Conservation (phyloP, 164 flowering plant genomes). For the Dillenia suffruticosa region DNA sequence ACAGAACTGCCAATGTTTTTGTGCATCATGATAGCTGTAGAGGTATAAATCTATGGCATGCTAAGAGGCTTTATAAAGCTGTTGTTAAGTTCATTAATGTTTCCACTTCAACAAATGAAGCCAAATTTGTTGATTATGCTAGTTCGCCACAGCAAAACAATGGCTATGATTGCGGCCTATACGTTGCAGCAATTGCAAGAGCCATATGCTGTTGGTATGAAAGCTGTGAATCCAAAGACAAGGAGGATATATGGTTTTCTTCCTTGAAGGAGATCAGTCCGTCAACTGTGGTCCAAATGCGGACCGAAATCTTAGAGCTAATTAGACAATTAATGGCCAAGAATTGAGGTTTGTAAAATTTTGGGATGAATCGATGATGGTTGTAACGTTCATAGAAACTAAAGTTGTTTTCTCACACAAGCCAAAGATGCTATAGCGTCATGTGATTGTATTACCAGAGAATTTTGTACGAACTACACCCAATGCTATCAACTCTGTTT, state of each 20-base stretch:
- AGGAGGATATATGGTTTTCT: conserved; percentile 40
- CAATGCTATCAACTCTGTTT: no score
- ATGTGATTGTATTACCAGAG: no score
- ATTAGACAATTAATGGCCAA: conserved; percentile 27
- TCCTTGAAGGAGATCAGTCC: conserved; percentile 36
- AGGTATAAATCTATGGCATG: conserved; percentile 35
- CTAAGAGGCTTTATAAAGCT: conserved; percentile 38
- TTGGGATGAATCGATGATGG: no score
- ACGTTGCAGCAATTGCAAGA: conserved; percentile 51
- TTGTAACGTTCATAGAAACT: no score
- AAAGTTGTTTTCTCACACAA: no score
- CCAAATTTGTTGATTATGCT: conserved; percentile 26
- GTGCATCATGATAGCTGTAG: conserved; percentile 69
- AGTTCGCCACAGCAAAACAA: conserved; percentile 57
- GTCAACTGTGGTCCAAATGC: conserved; percentile 30
- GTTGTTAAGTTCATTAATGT: conserved; percentile 30
- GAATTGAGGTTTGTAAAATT: not conserved
- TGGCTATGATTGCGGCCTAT: conserved; percentile 77
- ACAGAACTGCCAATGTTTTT: conserved; percentile 41
- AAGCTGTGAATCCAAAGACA: conserved; percentile 10
- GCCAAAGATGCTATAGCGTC: no score
- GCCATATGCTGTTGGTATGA: conserved; percentile 48
- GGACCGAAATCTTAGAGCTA: conserved; percentile 37
- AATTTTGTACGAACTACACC: no score
- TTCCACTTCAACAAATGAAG: conserved; percentile 14